These are phyloP conservation scores for Physcomitrellopsis africana DNA, from an alignment of 225 moss, liverwort and hornwort genomes.

Conservation along the genomic window DNA sequence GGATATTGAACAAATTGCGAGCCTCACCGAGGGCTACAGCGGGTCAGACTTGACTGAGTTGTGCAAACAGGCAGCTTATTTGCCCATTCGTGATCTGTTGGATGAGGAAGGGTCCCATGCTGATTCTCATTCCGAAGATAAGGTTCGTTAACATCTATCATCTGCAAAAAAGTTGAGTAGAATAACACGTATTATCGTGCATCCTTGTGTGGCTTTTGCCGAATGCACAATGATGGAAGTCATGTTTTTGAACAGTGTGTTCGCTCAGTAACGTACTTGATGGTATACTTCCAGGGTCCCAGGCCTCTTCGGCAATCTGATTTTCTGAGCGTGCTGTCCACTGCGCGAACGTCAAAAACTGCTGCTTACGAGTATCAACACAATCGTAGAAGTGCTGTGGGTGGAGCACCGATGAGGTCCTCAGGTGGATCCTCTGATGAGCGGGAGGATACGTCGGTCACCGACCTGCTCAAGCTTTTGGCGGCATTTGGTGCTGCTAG, in stretches of 20 bases:
- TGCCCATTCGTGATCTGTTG: slow-evolving; percentile 59
- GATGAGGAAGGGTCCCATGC: slow-evolving; percentile 45
- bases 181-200: background rate
- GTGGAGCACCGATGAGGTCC: slow-evolving; percentile 43
- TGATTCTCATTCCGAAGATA: slow-evolving; percentile 25
- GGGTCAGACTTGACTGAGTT: slow-evolving; percentile 78
- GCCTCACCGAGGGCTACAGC: slow-evolving; percentile 80
- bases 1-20: slow-evolving; percentile 71
- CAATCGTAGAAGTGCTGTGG: slow-evolving; percentile 41
- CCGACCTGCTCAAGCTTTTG: slow-evolving; percentile 58
- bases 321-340: slow-evolving; percentile 47
- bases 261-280: background rate
- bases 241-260: background rate
- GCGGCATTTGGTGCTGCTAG: slow-evolving; percentile 57
- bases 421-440: slow-evolving; percentile 40
- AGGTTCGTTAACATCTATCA: slow-evolving; percentile 4
- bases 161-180: background rate
- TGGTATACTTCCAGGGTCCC: slow-evolving; percentile 27
- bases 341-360: slow-evolving; percentile 52
- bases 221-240: background rate
- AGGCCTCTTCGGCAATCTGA: slow-evolving; percentile 54
- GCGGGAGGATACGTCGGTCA: slow-evolving; percentile 42
- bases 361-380: slow-evolving; percentile 58
- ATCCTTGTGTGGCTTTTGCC: background rate
- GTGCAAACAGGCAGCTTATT: slow-evolving; percentile 60